These are phyloP conservation scores for Rhodotorula diobovata DNA, from an alignment of 768 basidiomycete species.

Conservation along the genomic window DNA sequence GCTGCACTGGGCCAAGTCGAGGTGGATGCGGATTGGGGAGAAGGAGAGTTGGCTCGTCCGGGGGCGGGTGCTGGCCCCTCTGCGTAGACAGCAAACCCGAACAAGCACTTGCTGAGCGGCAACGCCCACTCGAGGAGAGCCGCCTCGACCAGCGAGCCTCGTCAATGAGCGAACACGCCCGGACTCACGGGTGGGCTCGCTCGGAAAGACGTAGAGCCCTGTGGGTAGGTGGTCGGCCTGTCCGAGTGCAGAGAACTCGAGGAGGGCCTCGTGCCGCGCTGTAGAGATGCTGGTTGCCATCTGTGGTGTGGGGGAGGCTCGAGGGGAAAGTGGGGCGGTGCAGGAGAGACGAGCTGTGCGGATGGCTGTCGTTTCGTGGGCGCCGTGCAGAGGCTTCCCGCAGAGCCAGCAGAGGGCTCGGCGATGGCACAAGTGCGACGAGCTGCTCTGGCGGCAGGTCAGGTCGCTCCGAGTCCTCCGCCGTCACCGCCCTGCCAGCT, in stretches of 20 bases:
- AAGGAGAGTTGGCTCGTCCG: too few species aligned
- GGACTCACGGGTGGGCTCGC: constrained; percentile 18
- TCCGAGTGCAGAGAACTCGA: constrained; percentile 14
- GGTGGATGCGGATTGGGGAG: background rate
- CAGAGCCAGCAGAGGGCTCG: too few species aligned
- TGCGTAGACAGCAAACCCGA: too few species aligned
- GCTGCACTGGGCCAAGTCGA: background rate
- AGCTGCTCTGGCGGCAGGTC: too few species aligned
- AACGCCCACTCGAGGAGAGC: too few species aligned
- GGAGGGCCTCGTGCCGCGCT: constrained; percentile 10
- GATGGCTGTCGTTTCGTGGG: background rate
- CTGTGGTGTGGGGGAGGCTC: background rate
- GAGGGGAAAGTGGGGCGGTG: background rate
- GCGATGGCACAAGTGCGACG: too few species aligned
- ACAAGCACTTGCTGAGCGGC: too few species aligned
- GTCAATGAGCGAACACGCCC: background rate
- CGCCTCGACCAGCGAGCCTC: too few species aligned
- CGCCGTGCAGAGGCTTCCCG: background rate
- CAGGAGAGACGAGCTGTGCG: too few species aligned
- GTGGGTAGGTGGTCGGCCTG: background rate
- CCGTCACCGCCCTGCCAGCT: too few species aligned
- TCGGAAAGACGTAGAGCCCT: constrained; percentile 16
- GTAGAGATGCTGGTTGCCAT: background rate
- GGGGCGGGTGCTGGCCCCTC: too few species aligned
- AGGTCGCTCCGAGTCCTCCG: too few species aligned